Conservation (phyloP, 2,329 filamentous ascomycete genomes). For the Berkeleyomyces basicola region DNA sequence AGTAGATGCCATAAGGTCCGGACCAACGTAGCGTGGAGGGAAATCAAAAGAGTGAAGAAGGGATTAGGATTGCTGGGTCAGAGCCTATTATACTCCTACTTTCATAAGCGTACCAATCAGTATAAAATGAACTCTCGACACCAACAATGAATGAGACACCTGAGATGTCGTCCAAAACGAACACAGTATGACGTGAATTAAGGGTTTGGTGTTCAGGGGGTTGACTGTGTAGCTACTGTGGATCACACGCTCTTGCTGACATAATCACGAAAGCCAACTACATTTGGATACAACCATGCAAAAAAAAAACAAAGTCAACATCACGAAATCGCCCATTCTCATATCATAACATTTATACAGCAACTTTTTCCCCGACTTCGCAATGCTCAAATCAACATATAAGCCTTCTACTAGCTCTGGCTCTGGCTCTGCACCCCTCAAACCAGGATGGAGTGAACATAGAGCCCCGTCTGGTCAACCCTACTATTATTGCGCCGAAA, state of each 20-base stretch:
- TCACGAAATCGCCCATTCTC: neutral
- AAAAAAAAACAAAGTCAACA: neutral
- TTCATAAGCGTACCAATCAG: too few species aligned
- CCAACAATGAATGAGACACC: too few species aligned
- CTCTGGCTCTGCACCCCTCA: slow-evolving; percentile 38
- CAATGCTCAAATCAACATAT: slow-evolving; percentile 67
- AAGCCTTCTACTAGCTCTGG: slow-evolving; percentile 32
- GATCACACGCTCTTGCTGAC: neutral
- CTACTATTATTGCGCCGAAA: slow-evolving; percentile 74
- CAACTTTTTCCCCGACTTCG: neutral
- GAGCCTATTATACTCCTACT: too few species aligned
- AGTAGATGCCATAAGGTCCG: neutral
- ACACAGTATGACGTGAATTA: neutral
- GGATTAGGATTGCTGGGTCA: neutral
- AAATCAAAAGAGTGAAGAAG: neutral
- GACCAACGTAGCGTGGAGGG: neutral
- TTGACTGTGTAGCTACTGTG: neutral
- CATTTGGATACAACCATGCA: neutral
- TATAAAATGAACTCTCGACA: too few species aligned
- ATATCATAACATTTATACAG: neutral
- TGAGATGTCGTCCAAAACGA: too few species aligned
- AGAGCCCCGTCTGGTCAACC: slow-evolving; percentile 72
- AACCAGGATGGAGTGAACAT: slow-evolving; percentile 81
- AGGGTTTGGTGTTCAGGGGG: neutral
- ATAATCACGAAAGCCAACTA: neutral